Conservation (phyloP, 2,329 filamentous ascomycete genomes). For the Colletotrichum tabaci region DNA sequence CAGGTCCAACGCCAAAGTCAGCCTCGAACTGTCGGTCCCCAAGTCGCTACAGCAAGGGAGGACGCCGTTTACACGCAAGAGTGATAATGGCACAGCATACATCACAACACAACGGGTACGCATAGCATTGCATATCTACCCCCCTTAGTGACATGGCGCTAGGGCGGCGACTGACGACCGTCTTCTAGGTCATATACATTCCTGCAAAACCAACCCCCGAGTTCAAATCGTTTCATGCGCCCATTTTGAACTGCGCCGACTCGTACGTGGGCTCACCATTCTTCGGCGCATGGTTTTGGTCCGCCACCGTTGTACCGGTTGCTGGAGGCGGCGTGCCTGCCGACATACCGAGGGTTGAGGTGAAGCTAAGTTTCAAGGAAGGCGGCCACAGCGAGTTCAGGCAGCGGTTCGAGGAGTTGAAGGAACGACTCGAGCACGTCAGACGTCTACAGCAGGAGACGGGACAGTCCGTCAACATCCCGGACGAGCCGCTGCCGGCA, state of each 20-base stretch:
- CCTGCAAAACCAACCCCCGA: constrained; percentile 77
- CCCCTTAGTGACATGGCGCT: constrained; percentile 5
- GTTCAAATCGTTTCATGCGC: constrained; percentile 90
- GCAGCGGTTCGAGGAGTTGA: constrained; percentile 84
- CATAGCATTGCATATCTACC: constrained; percentile 13
- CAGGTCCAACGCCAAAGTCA: constrained; percentile 84
- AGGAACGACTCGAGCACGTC: constrained; percentile 86
- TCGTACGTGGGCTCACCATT: constrained; percentile 89
- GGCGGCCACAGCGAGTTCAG: constrained; percentile 96
- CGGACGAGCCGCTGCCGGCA: constrained; percentile 89
- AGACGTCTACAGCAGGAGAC: constrained; percentile 81
- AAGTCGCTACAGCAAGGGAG: constrained; percentile 73
- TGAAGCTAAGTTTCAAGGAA: constrained; percentile 93
- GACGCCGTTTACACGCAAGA: constrained; percentile 78
- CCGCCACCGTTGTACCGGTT: constrained; percentile 83
- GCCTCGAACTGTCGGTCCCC: constrained; percentile 80
- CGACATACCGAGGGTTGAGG: constrained; percentile 79
- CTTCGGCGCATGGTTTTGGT: constrained; percentile 95
- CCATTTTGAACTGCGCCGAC: constrained; percentile 89
- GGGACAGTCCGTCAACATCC: constrained; percentile 75
- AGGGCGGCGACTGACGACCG: constrained; percentile 22
- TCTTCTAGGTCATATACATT: constrained; percentile 84
- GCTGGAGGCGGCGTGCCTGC: constrained; percentile 86
- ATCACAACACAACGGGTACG: constrained; percentile 89
- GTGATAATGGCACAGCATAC: constrained; percentile 81